Conservation (phyloP, 305 asterid genomes). For the Petunia hybrid region DNA sequence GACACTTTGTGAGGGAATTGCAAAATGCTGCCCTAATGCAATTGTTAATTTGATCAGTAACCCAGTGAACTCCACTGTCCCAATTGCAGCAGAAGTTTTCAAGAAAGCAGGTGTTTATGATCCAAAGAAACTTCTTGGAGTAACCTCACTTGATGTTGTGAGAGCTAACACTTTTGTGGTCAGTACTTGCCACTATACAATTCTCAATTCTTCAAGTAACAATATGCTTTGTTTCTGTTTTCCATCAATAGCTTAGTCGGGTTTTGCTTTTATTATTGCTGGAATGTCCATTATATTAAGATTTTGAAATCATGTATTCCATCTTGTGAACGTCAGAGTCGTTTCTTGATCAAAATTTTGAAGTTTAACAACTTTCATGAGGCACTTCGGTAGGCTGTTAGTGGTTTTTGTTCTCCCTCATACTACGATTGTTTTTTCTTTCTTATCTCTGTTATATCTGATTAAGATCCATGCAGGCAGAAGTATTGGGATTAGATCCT, state of each 20-base stretch:
- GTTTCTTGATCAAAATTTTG: too few species aligned
- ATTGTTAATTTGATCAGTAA: slow-evolving; percentile 89
- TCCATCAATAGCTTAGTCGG: too few species aligned
- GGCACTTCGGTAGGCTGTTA: too few species aligned
- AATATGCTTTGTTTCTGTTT: too few species aligned
- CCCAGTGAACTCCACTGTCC: slow-evolving; percentile 95
- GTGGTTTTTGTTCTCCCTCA: neutral
- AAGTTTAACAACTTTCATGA: too few species aligned
- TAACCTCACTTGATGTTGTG: slow-evolving; percentile 96
- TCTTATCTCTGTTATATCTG: neutral
- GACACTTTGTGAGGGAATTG: slow-evolving; percentile 88
- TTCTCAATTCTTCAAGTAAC: too few species aligned
- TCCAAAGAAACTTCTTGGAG: slow-evolving; percentile 90
- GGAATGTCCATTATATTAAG: too few species aligned
- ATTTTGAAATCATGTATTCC: too few species aligned
- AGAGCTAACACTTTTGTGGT: slow-evolving; percentile 98
- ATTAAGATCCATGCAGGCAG: slow-evolving; percentile 60
- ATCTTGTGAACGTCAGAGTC: too few species aligned
- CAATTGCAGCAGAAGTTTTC: slow-evolving; percentile 99
- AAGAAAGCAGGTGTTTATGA: slow-evolving; percentile 93
- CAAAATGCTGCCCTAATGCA: slow-evolving; percentile 84
- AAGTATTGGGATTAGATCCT: slow-evolving; percentile 95
- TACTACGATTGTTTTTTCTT: neutral
- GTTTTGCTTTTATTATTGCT: too few species aligned
- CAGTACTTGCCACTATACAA: slow-evolving; percentile 21